A percentile compares a stretch with the other conserved stretches of the same genome.
Evolutionary conservation across 345 rosid genomes (phyloP).

Genomic region (Eucalyptus tenuipes): DNA sequence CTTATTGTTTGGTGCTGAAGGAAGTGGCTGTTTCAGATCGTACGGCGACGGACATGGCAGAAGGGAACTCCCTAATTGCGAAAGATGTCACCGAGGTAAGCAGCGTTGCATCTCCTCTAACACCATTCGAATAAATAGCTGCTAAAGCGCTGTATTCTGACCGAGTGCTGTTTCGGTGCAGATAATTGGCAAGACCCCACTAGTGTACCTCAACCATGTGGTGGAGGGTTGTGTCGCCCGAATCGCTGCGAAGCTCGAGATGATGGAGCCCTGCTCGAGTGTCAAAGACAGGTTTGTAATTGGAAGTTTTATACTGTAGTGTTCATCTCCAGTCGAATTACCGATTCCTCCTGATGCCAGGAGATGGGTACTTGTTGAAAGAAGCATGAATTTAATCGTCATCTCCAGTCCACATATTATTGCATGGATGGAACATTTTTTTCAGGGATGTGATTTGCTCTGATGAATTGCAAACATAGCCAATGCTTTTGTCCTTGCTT

Average conservation of each 20-base stretch:
- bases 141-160: not conserved
- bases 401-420: not conserved
- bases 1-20: not conserved
- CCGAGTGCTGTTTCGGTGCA: not conserved
- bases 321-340: not conserved
- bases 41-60: not conserved
- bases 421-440: not conserved
- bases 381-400: not conserved
- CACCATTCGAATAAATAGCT: not conserved
- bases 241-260: conserved; percentile 72
- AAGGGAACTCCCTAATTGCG: conserved; percentile 25
- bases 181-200: conserved; percentile 70
- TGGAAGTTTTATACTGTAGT: not conserved
- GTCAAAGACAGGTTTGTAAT: conserved; percentile 69
- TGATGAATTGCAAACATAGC: not conserved
- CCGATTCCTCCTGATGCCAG: not conserved
- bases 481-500: not conserved
- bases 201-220: conserved; percentile 66
- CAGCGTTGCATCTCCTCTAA: not conserved
- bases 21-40: not conserved
- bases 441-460: not conserved
- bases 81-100: conserved; percentile 57
- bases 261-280: conserved; percentile 85
- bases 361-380: not conserved
- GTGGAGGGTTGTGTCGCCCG: conserved; percentile 63